phyloP scores from a whole-genome alignment of 306 rosid genomes.

The Prunus campanulata region DNA sequence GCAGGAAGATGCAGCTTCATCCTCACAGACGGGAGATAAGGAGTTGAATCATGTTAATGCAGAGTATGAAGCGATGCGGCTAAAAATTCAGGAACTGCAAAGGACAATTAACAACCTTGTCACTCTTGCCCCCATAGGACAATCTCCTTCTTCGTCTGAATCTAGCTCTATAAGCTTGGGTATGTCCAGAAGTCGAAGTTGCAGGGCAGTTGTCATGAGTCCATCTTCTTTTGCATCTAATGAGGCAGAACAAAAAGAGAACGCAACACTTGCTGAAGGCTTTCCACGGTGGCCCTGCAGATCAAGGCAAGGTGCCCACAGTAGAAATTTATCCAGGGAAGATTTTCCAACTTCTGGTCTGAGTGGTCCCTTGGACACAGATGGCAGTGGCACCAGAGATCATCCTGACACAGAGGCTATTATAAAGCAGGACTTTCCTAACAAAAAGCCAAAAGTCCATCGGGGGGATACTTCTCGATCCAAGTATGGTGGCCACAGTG shows the following conservation, averaged over 20 bases:
- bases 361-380: conserved; percentile 24
- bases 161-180: conserved; percentile 22
- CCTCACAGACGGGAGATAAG: conserved; percentile 26
- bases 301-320: conserved; percentile 27
- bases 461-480: background rate
- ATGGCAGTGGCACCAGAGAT: conserved; percentile 36
- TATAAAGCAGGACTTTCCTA: background rate
- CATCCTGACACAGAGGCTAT: conserved; percentile 14
- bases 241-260: conserved; percentile 35
- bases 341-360: conserved; percentile 23
- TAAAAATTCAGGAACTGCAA: conserved; percentile 39
- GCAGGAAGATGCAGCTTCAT: conserved; percentile 16
- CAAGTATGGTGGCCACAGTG: background rate
- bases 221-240: conserved; percentile 21
- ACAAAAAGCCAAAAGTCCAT: background rate
- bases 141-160: conserved; percentile 35
- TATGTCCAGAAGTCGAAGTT: conserved; percentile 49
- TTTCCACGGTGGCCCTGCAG: conserved; percentile 20
- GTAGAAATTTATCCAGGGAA: conserved; percentile 31
- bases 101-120: conserved; percentile 39
- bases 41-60: conserved; percentile 19
- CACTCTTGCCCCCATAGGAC: conserved; percentile 38
- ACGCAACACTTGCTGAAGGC: conserved; percentile 13
- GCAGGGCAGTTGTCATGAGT: conserved; percentile 36
- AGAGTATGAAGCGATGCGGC: conserved; percentile 35